Evolutionary conservation across 306 rosid genomes (phyloP).

Genomic region (Casuarina glauca): DNA sequence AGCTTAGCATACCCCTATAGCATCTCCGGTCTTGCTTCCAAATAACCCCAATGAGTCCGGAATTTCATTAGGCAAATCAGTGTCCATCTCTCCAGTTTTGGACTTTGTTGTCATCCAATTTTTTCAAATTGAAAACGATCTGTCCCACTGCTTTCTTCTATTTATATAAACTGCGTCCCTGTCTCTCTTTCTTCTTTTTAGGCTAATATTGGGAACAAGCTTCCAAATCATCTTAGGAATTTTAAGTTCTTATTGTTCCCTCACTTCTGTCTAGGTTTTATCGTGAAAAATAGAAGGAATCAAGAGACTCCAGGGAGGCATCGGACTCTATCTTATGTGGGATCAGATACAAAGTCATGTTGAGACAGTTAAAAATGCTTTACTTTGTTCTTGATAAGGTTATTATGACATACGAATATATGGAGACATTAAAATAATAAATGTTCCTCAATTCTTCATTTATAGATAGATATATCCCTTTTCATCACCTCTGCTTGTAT

Average conservation of each 20-base stretch:
- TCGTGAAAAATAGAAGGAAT: slow-evolving; percentile 45
- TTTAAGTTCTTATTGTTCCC: slow-evolving; percentile 45
- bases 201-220: slow-evolving; percentile 49
- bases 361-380: slow-evolving; percentile 59
- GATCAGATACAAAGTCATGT: slow-evolving; percentile 50
- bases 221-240: slow-evolving; percentile 42
- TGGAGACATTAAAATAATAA: slow-evolving; percentile 41
- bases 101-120: slow-evolving; percentile 52
- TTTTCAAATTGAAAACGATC: slow-evolving; percentile 38
- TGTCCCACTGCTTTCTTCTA: slow-evolving; percentile 37
- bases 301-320: slow-evolving; percentile 66
- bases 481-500: background rate
- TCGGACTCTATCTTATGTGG: slow-evolving; percentile 50
- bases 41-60: slow-evolving; percentile 75
- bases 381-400: slow-evolving; percentile 60
- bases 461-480: slow-evolving; percentile 11
- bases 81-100: slow-evolving; percentile 44
- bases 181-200: slow-evolving; percentile 46
- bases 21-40: slow-evolving; percentile 48
- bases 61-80: slow-evolving; percentile 50
- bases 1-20: slow-evolving; percentile 74
- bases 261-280: slow-evolving; percentile 46
- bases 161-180: slow-evolving; percentile 43
- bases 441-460: slow-evolving; percentile 26
- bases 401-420: slow-evolving; percentile 63